Evolutionary conservation across 192 early-diverging fungal genomes (phyloP).

Genomic region (Umbelopsis sp.): DNA sequence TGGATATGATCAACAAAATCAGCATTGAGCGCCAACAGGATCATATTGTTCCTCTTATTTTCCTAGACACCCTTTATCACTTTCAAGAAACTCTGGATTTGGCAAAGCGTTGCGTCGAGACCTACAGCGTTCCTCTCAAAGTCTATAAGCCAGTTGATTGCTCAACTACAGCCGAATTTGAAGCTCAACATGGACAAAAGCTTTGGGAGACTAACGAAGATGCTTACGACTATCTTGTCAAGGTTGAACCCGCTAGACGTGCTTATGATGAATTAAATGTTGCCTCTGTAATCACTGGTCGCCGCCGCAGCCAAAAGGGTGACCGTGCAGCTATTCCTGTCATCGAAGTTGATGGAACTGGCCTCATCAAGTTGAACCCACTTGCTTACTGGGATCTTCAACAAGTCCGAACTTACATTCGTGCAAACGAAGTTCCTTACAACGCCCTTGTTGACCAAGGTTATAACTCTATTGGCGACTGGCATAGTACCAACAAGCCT

Average conservation of each 20-base stretch:
- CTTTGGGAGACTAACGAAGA: constrained; percentile 85
- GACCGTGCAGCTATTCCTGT: constrained; percentile 77
- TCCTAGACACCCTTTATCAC: constrained; percentile 95
- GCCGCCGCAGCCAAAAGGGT: constrained; percentile 84
- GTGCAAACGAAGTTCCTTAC: constrained; percentile 87
- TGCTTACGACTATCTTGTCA: constrained; percentile 88
- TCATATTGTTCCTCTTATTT: constrained; percentile 81
- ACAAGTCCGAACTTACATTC: constrained; percentile 85
- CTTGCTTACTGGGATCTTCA: constrained; percentile 91
- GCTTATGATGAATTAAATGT: constrained; percentile 78
- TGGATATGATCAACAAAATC: constrained; percentile 83
- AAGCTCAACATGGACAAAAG: constrained; percentile 68
- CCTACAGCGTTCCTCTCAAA: constrained; percentile 72
- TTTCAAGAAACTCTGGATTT: constrained; percentile 91
- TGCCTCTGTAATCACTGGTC: constrained; percentile 87
- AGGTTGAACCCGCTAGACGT: constrained; percentile 90
- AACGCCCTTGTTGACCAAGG: constrained; percentile 87
- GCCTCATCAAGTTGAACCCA: constrained; percentile 91
- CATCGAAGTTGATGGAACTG: constrained; percentile 81
- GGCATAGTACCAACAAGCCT: constrained; percentile 83
- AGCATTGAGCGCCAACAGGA: constrained; percentile 49
- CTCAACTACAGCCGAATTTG: constrained; percentile 69
- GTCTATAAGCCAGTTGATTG: constrained; percentile 73
- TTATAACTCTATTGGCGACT: constrained; percentile 92
- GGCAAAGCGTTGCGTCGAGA: constrained; percentile 63